Evolutionary conservation across 192 early-diverging fungal species (phyloP), one percentile per base, ranked within the genome.

Genomic region (Dispira simplex): DNA sequence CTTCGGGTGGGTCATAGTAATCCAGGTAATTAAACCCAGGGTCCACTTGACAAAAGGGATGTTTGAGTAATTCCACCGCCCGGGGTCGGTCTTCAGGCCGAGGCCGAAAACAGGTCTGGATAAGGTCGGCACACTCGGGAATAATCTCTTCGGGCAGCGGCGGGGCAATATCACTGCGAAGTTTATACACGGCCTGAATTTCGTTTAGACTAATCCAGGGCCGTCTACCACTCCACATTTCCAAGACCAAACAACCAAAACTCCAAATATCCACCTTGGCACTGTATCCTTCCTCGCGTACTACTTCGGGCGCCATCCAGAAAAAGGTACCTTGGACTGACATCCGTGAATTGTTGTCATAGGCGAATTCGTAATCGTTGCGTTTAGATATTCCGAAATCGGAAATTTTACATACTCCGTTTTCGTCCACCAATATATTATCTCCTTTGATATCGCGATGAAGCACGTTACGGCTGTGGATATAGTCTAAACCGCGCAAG

Each of bases 231-330:
- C 93, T 88, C 69, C 94, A 85, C 96, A 98, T 98, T 69, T 98
- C 94, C 57, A 98, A 71, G 6, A 91, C 89, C 10, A 92, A 73
- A 66, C 94, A 97, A 28, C 94, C 86, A 51, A 88, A 75, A 63
- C 80, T 78, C 81, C 96, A 98, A 47, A 98, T 90, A 67, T 98
- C 96, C 8, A 92, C 86, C 64, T 93, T 97, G 43, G 88, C 92
- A 52, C 82, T 83, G 67, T 98, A 97, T 18, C 81, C 86, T 25
- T 83, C 79, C 20, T 76, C 79, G 2, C 83, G 81, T 0, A 88
- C 89, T 3, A 95, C 90, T 69, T 98, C 95, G 13, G 95, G 95
- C 28, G 95, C 93, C 94, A 98, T 97, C 81, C 90, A 97, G 32
- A 85, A 90, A 11, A 94, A 80, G 0, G 92, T 83, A 12, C 90